Evolutionary conservation across 768 basidiomycete species (phyloP), one percentile per base, ranked within the genome.

Genomic region (Infundibulicybe gibba): DNA sequence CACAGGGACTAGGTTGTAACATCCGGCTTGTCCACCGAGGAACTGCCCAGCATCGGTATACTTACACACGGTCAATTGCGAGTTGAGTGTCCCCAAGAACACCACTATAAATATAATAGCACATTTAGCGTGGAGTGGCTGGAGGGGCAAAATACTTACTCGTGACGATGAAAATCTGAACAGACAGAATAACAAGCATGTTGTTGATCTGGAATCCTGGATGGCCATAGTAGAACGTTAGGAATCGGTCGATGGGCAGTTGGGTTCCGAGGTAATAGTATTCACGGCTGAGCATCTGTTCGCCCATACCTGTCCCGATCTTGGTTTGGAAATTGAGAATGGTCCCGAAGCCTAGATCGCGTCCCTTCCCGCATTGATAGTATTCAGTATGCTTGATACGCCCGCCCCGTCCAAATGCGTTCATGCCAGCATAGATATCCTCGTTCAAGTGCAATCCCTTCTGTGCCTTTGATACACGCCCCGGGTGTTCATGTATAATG

Each of bases 151-250:
- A 44, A 16, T 21, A 79, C 90, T 56, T 61, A 92, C 90, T 81
- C 4, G 93, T 91, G 44, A 95, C 75, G 58, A 98, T 79, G 79
- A 99, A 98, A 49, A 94, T 71, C 65, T 97, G 95, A 20, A 98
- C 90, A 33, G 97, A 95, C 54, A 97, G 68, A 61, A 99, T 99
- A 67, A 99, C 89, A 62, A 98, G 74, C 82, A 98, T 98, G 66
- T 98, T 99, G 78, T 99, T 97, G 73, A 99, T 95, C 62, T 98
- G 97, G 86, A 99, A 99, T 44, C 92, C 97, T 39, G 97, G 97
- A 65, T 98, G 97, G 40, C 93, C 94, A 56, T 99, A 99, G 74
- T 99, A 98, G 79, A 98, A 99, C 42, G 97, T 99, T 67, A 99
- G 72, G 84, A 99, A 99, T 39, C 97, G 85, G 64, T 99, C 97